Base-by-base conservation (phyloP, 495 filamentous ascomycete species). In the Aspergillus cavernicola region DNA sequence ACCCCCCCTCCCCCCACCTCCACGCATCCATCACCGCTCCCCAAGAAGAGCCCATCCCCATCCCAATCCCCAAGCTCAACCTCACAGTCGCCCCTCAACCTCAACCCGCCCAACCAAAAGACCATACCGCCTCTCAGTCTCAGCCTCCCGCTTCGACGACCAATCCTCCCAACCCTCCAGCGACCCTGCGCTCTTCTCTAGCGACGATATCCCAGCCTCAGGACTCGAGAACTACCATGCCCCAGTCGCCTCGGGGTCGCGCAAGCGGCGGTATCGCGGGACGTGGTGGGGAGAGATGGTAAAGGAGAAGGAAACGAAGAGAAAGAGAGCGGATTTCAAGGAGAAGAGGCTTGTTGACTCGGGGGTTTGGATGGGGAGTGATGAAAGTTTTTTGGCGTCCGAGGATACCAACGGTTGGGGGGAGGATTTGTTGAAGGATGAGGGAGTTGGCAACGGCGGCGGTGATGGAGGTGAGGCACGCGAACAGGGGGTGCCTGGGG, bases 331-430 rank as follows among this genome's bases (percentile, higher is more conserved):
- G 5, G 79, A 89, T 26, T 75, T 77, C 41, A 75, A 71, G 53
- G 74, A 75, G 29, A 76, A 77, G 63, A 72, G 87, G 23, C 75
- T 86, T 57, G 69, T 82, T n/a, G 89, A 95, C 64, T 90, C 86
- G 68, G 89, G 87, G 48, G 83, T 92, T n/a, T 92, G 82, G 78
- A 81, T 92, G 80, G 83, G 80, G 13, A 88, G 85, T 59, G 86
- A 88, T 59, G 71, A 73, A 52, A 71, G 66, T 68, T 20, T 71
- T 62, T 54, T 73, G 35, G 58, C 68, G 2, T 70, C 64, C 0
- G 72, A 71, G 43, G 69, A 73, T 64, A 62, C 60, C 28, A 54
- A 67, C 20, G 36, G 31, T 12, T 73, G 67, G 69, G 70, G 67
- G 6, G 74, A 74, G 48, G 72, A 74, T 42, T 55, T 75, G 36